phyloP scores from a whole-genome alignment of 352 stramenopile genomes.

The Phytophthora cajani region DNA sequence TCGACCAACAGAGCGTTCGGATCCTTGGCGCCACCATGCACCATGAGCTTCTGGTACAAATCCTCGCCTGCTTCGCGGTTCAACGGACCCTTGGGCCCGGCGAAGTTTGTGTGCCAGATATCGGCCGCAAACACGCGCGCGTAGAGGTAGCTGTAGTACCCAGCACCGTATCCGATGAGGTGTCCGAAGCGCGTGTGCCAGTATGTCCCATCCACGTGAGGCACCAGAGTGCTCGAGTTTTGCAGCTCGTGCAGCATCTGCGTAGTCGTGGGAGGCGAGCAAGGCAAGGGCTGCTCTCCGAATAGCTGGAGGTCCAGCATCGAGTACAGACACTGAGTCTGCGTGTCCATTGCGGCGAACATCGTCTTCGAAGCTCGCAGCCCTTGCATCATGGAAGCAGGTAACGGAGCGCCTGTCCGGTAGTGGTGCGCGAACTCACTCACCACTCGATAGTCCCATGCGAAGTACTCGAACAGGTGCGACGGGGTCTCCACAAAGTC shows the following conservation, averaged over 20 bases:
- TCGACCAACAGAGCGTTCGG: slow-evolving; percentile 82
- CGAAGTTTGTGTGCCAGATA: slow-evolving; percentile 87
- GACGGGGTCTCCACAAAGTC: slow-evolving; percentile 97
- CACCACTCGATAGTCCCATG: slow-evolving; percentile 91
- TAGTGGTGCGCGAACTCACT: slow-evolving; percentile 86
- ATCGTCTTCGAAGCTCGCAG: slow-evolving; percentile 85
- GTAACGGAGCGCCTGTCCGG: slow-evolving; percentile 80
- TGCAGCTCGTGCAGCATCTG: slow-evolving; percentile 71
- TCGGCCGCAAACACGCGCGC: slow-evolving; percentile 89
- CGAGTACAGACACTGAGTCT: slow-evolving; percentile 87
- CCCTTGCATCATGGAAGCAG: slow-evolving; percentile 73
- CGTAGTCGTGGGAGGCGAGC: slow-evolving; percentile 53
- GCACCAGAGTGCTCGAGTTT: slow-evolving; percentile 75
- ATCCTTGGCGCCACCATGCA: slow-evolving; percentile 88
- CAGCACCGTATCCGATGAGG: slow-evolving; percentile 89
- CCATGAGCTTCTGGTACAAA: slow-evolving; percentile 79
- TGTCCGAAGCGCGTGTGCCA: slow-evolving; percentile 91
- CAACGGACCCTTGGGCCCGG: slow-evolving; percentile 57
- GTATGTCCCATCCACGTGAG: slow-evolving; percentile 77
- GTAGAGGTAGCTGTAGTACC: slow-evolving; percentile 94
- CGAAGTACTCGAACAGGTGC: slow-evolving; percentile 98
- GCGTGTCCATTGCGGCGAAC: slow-evolving; percentile 91
- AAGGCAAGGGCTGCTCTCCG: slow-evolving; percentile 57
- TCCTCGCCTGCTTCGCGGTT: slow-evolving; percentile 59
- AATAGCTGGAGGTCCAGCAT: slow-evolving; percentile 82